Evolutionary conservation across 1,284 basidiomycete genomes (phyloP), one percentile per base, ranked within the genome.

Genomic region (Gomphus sp.): DNA sequence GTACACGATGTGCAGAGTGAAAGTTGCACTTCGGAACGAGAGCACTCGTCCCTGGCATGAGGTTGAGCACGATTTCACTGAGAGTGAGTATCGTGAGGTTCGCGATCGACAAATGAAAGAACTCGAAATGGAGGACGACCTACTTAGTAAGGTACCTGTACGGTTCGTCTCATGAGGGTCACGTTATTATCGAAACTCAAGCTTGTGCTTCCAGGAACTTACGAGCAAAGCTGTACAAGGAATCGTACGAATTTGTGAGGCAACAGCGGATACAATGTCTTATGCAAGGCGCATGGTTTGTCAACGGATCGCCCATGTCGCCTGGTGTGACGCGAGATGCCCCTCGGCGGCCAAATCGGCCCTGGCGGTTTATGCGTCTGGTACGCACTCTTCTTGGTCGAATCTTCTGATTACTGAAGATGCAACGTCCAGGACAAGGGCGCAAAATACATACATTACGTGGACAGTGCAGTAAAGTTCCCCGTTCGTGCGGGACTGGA

Each of bases 31-130:
- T 53, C 78, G 84, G 39, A 80, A 83, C 61, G 93, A 96, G 72
- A 87, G 85, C 65, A 76, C 78, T 47, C 85, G 90, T 58, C 78
- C 82, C 6, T 96, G 93, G 91, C 84, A 91, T 66, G 83, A 89
- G 66, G 85, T 96, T 25, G 90, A 93, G 69, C 80, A 82, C 50
- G 90, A 93, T 66, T 94, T 98, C 70, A 74, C 88, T 31, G 86
- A 90, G 55, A 85, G 82, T 61, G 91, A 94, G 67, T 98, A 98
- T 69, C 84, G 89, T 55, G 82, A 83, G 9, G 89, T 97, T 11
- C 80, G 95, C 52, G 93, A 96, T 66, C 77, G 92, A 41, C 95
- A 98, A 73, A 94, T 97, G 91, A 86, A 91, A 68, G 89, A 97
- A 71, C 78, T 97, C 16, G 95, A 96, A 67, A 78, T 87, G 57